Evolutionary conservation across 768 basidiomycete genomes (phyloP).

Genomic region (Phanerochaete carnosa): DNA sequence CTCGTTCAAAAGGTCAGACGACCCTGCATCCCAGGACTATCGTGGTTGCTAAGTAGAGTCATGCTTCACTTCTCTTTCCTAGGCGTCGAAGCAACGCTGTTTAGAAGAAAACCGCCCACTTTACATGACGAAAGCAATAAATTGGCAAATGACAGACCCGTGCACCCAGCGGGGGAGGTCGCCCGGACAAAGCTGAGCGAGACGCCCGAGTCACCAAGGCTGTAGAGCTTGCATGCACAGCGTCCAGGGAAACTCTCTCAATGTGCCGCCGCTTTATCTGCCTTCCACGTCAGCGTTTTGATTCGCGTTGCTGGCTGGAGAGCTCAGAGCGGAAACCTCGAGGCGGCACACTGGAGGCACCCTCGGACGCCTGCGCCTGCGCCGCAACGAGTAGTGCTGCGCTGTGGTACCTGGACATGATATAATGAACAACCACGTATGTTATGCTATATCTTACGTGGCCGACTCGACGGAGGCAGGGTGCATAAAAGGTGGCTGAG

Average conservation of each 20-base stretch:
- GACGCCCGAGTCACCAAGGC: neutral
- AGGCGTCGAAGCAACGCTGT: no score
- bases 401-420: neutral
- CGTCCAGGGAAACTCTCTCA: neutral
- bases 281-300: conserved; percentile 4
- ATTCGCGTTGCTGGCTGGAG: neutral
- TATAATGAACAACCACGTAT: neutral
- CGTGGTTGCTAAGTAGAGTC: neutral
- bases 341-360: no score
- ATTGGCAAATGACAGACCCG: no score
- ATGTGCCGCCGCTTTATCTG: neutral
- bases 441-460: neutral
- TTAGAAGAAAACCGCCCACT: no score
- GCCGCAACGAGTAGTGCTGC: neutral
- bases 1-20: neutral
- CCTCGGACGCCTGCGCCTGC: neutral
- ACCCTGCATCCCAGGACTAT: neutral
- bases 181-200: neutral
- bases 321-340: neutral
- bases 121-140: neutral
- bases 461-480: neutral
- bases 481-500: neutral
- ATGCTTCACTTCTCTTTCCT: no score
- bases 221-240: neutral
- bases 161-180: no score